Evolutionary conservation across 495 filamentous ascomycete species (phyloP), one percentile per base, ranked within the genome.

Genomic region (Podospora fimiseda): DNA sequence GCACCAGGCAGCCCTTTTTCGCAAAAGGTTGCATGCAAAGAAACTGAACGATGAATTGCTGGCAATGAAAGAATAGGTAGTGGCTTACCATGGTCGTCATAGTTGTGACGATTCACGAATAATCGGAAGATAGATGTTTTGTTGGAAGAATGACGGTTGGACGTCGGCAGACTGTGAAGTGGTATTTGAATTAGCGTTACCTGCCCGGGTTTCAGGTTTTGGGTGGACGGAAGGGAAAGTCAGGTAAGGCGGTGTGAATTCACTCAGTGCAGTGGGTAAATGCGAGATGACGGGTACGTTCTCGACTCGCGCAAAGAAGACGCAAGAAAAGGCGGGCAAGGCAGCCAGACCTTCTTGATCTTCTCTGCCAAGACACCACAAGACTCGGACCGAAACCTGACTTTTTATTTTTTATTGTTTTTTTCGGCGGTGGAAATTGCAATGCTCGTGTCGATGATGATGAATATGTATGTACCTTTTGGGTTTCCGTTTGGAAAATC

Each of bases 1-100:
- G n/a, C 37, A 30, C 13, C 36, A 16, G 46, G 15, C n/a, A 19
- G 41, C 41, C 39, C 14, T 41, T 14, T 18, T 16, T n/a, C n/a
- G n/a, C 36, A 53, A 48, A 20, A 44, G 15, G 48, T 2, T 7
- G 21, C 18, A 48, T 41, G 16, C 11, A 40, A n/a, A 50, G 39
- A 27, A 22, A n/a, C n/a, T 15, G 6, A n/a, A 16, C 2, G 43
- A 44, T 38, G 39, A n/a, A 37, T 44, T 36, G 27, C 27, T 16
- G 36, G 27, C 43, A 47, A 24, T 45, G 16, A 37, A 52, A 37
- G n/a, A 36, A 16, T 23, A 38, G 8, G 7, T 39, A 45, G 45
- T 22, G 33, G 38, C 73, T 47, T 74, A 77, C 74, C 74, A 77
- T 77, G 33, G 74, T 77, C 53, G 74, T 76, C 74, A 77, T 77